Evolutionary conservation across 306 rosid genomes (phyloP).

Genomic region (Spatholobus suberectus): DNA sequence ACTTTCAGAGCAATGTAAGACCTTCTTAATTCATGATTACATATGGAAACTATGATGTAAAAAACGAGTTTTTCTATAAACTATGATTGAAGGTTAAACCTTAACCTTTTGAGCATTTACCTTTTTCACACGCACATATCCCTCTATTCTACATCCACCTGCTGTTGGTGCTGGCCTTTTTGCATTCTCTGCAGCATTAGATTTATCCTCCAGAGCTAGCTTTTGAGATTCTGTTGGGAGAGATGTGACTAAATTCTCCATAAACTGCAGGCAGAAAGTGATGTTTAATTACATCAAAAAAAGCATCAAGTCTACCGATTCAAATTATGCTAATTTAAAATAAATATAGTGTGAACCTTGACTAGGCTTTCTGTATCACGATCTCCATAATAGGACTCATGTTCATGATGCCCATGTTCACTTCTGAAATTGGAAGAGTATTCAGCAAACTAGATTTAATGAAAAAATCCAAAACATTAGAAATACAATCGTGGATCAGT

Average conservation of each 20-base stretch:
- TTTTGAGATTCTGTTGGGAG: slow-evolving; percentile 61
- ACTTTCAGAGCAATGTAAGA: slow-evolving; percentile 22
- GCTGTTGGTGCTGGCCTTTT: slow-evolving; percentile 94
- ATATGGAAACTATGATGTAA: slow-evolving; percentile 25
- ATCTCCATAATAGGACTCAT: slow-evolving; percentile 94
- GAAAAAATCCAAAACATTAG: slow-evolving; percentile 26
- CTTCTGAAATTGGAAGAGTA: slow-evolving; percentile 60
- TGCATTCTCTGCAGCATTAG: slow-evolving; percentile 53
- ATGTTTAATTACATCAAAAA: slow-evolving; percentile 17
- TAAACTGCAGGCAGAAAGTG: slow-evolving; percentile 55
- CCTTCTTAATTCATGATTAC: slow-evolving; percentile 6
- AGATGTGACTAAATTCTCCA: slow-evolving; percentile 74
- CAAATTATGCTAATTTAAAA: slow-evolving; percentile 33
- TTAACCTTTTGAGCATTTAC: slow-evolving; percentile 45
- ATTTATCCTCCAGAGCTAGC: slow-evolving; percentile 69
- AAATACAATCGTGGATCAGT: slow-evolving; percentile 23
- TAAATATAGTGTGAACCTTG: slow-evolving; percentile 61
- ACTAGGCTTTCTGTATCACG: slow-evolving; percentile 91
- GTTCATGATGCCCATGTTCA: slow-evolving; percentile 95
- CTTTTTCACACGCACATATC: slow-evolving; percentile 95
- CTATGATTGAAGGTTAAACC: slow-evolving; percentile 17
- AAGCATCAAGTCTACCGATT: slow-evolving; percentile 9
- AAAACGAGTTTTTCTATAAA: background rate
- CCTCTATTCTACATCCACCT: slow-evolving; percentile 94
- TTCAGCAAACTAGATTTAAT: slow-evolving; percentile 28